These are phyloP conservation scores for Exidia glandulosa DNA, from an alignment of 768 basidiomycete genomes.

Conservation along the genomic window DNA sequence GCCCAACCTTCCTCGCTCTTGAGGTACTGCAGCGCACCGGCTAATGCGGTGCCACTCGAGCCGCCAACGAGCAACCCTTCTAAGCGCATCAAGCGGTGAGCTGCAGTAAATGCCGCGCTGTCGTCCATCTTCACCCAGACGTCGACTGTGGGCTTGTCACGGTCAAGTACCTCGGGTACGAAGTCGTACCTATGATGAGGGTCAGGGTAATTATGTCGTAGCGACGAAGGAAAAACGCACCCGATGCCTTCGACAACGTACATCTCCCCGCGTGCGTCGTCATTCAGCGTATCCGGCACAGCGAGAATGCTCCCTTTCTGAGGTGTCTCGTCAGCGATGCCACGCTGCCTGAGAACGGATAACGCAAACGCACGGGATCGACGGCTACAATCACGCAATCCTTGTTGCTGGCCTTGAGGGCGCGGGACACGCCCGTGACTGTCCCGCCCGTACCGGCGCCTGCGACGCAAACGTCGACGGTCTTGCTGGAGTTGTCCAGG, in stretches of 20 bases:
- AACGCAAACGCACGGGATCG: conserved; percentile 61
- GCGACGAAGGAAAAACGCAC: conserved; percentile 12
- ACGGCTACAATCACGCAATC: conserved; percentile 70
- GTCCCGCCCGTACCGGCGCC: conserved; percentile 95
- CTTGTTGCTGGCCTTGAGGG: conserved; percentile 70
- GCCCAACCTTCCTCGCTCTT: conserved; percentile 53
- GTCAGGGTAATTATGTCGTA: neutral
- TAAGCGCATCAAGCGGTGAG: conserved; percentile 61
- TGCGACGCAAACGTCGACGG: conserved; percentile 73
- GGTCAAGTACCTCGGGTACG: conserved; percentile 75
- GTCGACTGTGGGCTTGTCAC: conserved; percentile 47
- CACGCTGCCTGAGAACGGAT: neutral
- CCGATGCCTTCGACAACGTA: conserved; percentile 97
- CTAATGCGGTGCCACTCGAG: conserved; percentile 78
- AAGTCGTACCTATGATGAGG: conserved; percentile 58
- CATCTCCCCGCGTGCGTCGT: conserved; percentile 31
- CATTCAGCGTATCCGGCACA: conserved; percentile 52
- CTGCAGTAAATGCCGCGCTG: conserved; percentile 65
- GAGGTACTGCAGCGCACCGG: conserved; percentile 70
- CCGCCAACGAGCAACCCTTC: conserved; percentile 93
- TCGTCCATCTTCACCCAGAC: conserved; percentile 83
- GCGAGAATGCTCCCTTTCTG: conserved; percentile 87
- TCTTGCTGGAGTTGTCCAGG: conserved; percentile 55
- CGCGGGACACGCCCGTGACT: conserved; percentile 74
- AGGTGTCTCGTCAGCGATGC: neutral